phyloP scores from a whole-genome alignment of 257 asterid species.

The Scutellaria galericulata region DNA sequence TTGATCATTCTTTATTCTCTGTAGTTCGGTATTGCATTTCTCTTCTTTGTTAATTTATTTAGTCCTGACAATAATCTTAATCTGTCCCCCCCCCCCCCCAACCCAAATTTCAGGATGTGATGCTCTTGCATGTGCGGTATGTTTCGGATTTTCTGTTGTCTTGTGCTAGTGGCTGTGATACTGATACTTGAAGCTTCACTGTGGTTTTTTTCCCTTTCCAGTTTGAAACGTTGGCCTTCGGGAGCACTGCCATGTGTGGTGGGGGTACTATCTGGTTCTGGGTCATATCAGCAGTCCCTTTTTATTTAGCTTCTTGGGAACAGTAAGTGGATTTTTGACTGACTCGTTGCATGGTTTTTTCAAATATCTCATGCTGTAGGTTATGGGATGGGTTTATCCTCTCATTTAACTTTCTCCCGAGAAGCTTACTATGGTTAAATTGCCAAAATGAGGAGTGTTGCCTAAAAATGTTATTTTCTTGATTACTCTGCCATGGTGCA shows the following conservation, averaged over 20 bases:
- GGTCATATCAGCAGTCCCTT: conserved; percentile 93
- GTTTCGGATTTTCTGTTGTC: conserved; percentile 41
- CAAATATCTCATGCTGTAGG: not conserved
- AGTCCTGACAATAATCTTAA: conserved; percentile 38
- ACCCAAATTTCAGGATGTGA: conserved; percentile 77
- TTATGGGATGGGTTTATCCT: conserved; percentile 5
- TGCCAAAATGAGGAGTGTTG: not conserved
- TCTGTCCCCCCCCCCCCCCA: conserved; percentile 34
- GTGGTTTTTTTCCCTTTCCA: conserved; percentile 37
- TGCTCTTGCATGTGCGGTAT: conserved; percentile 99
- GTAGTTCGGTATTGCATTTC: conserved; percentile 25
- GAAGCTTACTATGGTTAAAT: conserved; percentile 8
- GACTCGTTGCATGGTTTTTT: conserved; percentile 15
- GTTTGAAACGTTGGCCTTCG: conserved; percentile 96
- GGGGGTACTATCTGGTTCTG: conserved; percentile 91
- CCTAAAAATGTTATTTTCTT: not conserved
- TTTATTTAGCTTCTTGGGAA: conserved; percentile 96
- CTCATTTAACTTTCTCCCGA: not conserved
- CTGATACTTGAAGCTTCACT: conserved; percentile 29
- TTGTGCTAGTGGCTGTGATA: conserved; percentile 33
- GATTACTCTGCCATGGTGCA: not conserved
- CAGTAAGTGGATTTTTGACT: conserved; percentile 56
- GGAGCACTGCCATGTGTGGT: conserved; percentile 98
- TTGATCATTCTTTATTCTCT: conserved; percentile 25
- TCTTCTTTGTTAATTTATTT: conserved; percentile 13